Base-by-base conservation (phyloP, 768 basidiomycete genomes). In the Cystobasidium onofrii region DNA sequence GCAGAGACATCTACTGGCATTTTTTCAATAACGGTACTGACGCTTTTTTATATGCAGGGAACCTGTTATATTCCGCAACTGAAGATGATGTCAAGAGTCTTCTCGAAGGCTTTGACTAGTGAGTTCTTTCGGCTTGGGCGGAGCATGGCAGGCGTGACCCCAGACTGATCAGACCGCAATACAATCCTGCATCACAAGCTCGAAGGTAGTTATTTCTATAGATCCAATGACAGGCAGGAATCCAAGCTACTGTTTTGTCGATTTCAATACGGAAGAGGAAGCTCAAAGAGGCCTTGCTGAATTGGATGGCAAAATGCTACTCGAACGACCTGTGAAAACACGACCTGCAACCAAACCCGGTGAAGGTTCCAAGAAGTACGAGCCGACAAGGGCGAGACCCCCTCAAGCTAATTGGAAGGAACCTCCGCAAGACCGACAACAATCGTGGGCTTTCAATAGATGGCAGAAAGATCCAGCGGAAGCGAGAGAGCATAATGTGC, bases 161-260 rank as follows among this genome's bases (percentile, higher is more conserved):
- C n/a, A n/a, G n/a, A n/a, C n/a, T n/a, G n/a, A n/a, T n/a, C n/a
- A n/a, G n/a, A n/a, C n/a, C n/a, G n/a, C n/a, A n/a, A n/a, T n/a
- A n/a, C n/a, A n/a, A n/a, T n/a, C n/a, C n/a, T n/a, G n/a, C n/a
- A n/a, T n/a, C n/a, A n/a, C n/a, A n/a, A 64, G 63, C 39, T 41
- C 63, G 29, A 64, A 64, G 6, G 43, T 64, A 2, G 33, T 64
- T 34, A 64, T 64, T 3, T 64, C 63, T 17, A 64, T 64, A 41
- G 63, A 64, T 27, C 63, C 63, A 39, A 31, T 41, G 23, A 64
- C 63, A 46, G 25, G 27, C 25, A 31, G 63, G 12, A 64, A 64
- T 46, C 63, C 63, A 34, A 41, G 36, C 63, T 64, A 64, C 63
- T 64, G 63, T 34, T 64, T 64, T 25, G 34, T 64, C 25, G 63